Conservation (phyloP, 2,329 filamentous ascomycete species). For the Penicillium sp. region DNA sequence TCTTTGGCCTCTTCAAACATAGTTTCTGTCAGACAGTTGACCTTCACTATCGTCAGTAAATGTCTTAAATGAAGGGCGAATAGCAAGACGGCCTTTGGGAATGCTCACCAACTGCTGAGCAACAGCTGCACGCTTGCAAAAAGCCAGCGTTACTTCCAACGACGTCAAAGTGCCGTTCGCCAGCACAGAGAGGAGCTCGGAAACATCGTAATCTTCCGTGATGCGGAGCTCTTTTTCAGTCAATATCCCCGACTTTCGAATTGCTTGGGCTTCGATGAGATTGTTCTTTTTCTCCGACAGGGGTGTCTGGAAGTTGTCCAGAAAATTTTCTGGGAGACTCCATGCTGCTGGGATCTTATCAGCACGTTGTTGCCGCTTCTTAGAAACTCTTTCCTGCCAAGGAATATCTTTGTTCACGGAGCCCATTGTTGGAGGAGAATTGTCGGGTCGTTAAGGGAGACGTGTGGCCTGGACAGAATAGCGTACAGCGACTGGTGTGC, state of each 20-base stretch:
- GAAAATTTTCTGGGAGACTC: constrained; percentile 13
- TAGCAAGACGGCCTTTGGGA: too few species aligned
- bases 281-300: constrained; percentile 19
- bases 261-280: constrained; percentile 12
- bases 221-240: constrained; percentile 51
- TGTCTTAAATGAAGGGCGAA: not conserved
- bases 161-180: constrained; percentile 31
- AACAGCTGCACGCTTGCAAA: constrained; percentile 38
- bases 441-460: not conserved
- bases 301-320: constrained; percentile 11
- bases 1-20: constrained; percentile 29
- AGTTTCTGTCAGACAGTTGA: constrained; percentile 33
- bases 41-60: constrained; percentile 5
- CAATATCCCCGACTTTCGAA: constrained; percentile 45
- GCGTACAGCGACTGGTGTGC: not conserved
- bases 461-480: not conserved
- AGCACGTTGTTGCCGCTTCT: constrained; percentile 16
- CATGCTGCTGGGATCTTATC: constrained; percentile 20
- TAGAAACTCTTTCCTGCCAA: constrained; percentile 17
- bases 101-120: constrained; percentile 36
- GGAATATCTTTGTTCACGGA: not conserved
- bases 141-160: constrained; percentile 51
- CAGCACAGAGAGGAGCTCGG: constrained; percentile 31
- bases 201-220: constrained; percentile 46
- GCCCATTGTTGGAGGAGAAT: not conserved